Base-by-base conservation (phyloP, 768 basidiomycete species). In the Guyanaporus albipodus region DNA sequence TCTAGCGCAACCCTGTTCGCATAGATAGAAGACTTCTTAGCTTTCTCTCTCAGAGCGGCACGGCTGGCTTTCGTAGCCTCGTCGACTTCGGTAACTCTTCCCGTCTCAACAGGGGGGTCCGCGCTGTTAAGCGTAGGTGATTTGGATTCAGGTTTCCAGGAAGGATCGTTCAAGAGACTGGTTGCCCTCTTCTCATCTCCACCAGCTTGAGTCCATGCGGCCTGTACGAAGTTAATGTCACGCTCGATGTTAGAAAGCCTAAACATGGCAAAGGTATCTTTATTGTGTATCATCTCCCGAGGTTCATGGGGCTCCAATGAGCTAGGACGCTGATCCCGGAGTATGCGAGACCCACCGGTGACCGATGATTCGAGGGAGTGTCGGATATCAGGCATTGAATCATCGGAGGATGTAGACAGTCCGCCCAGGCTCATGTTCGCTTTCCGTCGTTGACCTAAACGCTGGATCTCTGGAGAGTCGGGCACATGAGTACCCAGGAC, bases 21-120 rank as follows among this genome's bases (percentile, higher is more conserved):
- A 54, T 90, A 90, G 40, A 91, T 91, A 63, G 81, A 75, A n/a
- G 88, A 90, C 58, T 79, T 84, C 65, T 85, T 89, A 18, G 82
- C 86, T 64, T 87, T 83, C 67, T 88, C 86, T 60, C 74, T 82
- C 48, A 73, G 73, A 27, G 84, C 81, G 17, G 75, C 78, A 49
- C 83, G 75, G 52, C 73, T 78, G 2, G 83, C 85, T 54, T 80
- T 81, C 32, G 72, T 75, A n/a, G 82, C 85, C 51, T 88, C 84
- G 31, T 87, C 85, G 21, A 87, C 62, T 60, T 87, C 87, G 48
- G 74, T 79, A 26, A 88, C 83, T 36, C 84, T 73, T 24, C 87
- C 86, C 5, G 75, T 68, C 36, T 80, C 48, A 33, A 38, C 32
- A 40, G 61, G 38, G 9, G 58, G 46, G 14, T 67, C 62, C 9